Evolutionary conservation across 2,329 filamentous ascomycete genomes (phyloP), one percentile per base, ranked within the genome.

Genomic region (Penicillium digitatum): DNA sequence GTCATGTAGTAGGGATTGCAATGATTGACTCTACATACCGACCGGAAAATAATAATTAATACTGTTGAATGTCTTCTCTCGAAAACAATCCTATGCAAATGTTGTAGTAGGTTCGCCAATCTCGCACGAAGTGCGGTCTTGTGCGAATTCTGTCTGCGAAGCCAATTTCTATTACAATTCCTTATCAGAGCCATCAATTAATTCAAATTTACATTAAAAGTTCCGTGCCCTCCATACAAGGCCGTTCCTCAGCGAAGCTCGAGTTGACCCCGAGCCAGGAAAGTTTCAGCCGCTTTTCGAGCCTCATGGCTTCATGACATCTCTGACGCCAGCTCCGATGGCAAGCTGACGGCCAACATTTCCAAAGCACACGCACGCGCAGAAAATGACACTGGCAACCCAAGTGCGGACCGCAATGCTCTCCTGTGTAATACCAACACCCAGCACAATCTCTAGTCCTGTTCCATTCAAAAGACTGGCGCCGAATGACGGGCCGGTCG

Each of bases 311-410:
- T 66, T 65, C 34, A 63, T 35, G 24, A 54, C 55, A 49, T 67
- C 55, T 55, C 56, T 65, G 52, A 52, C 37, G 16, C 58, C 58
- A 48, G 65, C 64, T 48, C 67, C 80, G 60, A 84, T 74, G n/a
- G 87, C 86, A 61, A 97, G 75, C 58, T 89, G 81, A 59, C 94
- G 81, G 12, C 94, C 94, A 68, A 99, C 90, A 69, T 96, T 97
- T 11, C 94, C 94, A 78, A 99, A 96, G 74, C 92, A 96, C 10
- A 97, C 84, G 64, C 90, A 91, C 67, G 90, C 95, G 74, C 94
- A 96, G 71, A 96, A 99, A 48, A 99, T 76, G 26, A 97, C 91
- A 68, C 90, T 96, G 24, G 93, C 81, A 67, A 96, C 87, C 93
- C 94, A 99, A 5, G 91, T 89, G 12, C 86, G 87, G 18, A 88